These are phyloP conservation scores for Excoecaria cochinchinensis DNA, from an alignment of 345 rosid species.

Conservation along the genomic window DNA sequence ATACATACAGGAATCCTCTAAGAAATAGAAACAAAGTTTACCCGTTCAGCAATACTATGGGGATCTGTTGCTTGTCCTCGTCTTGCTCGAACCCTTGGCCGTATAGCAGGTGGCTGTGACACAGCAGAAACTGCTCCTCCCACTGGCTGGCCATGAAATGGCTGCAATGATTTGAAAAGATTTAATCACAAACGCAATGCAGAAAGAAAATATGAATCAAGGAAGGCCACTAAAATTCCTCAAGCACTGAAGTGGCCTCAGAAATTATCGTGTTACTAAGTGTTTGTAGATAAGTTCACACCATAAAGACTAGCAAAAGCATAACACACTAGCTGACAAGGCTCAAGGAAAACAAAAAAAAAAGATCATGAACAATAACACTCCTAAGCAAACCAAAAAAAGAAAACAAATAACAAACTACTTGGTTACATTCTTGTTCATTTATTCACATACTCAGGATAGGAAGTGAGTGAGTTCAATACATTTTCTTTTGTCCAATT, in stretches of 20 bases:
- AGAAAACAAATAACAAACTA: no score
- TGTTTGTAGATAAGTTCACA: not conserved
- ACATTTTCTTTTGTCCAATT: not conserved
- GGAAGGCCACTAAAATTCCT: not conserved
- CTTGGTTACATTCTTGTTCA: constrained; percentile 7
- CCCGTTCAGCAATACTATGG: constrained; percentile 37
- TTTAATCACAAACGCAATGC: not conserved
- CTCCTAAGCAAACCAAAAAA: no score
- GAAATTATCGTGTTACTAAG: not conserved
- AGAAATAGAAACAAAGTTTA: constrained; percentile 6
- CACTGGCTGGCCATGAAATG: constrained; percentile 44
- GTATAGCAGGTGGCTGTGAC: constrained; percentile 41
- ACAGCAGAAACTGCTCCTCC: constrained; percentile 34
- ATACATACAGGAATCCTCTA: not conserved
- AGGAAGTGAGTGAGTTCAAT: not conserved
- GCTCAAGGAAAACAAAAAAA: not conserved
- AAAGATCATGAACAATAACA: no score
- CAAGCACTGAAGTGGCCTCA: no score
- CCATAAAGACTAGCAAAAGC: not conserved
- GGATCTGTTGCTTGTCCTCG: constrained; percentile 41
- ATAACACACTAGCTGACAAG: not conserved
- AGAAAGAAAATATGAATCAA: not conserved
- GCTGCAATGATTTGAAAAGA: constrained; percentile 30
- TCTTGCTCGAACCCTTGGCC: constrained; percentile 34
- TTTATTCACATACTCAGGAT: not conserved